phyloP scores from a whole-genome alignment of 768 basidiomycete species.

The Boletus tomentosulus region DNA sequence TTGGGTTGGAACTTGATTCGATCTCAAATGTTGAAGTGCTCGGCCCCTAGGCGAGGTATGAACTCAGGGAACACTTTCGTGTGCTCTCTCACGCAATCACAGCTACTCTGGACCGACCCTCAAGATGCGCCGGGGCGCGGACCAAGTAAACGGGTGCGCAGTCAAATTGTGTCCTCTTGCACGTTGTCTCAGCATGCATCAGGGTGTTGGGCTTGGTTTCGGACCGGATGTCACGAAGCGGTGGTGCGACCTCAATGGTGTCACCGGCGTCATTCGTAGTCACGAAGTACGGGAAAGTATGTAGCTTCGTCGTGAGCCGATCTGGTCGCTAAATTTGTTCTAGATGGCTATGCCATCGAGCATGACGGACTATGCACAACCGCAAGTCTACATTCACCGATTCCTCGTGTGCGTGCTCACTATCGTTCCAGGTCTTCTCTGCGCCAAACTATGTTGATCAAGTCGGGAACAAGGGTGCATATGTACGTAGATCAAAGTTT shows the following conservation, averaged over 20 bases:
- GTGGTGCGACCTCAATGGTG: constrained; percentile 85
- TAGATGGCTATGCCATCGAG: constrained; percentile 92
- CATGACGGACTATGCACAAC: constrained; percentile 95
- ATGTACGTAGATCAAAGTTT: constrained; percentile 46
- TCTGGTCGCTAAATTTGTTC: constrained; percentile 4
- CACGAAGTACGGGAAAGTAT: constrained; percentile 93
- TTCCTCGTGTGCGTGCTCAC: constrained; percentile 10
- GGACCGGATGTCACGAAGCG: constrained; percentile 89
- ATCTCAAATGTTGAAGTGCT: constrained; percentile 5
- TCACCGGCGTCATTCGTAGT: constrained; percentile 87
- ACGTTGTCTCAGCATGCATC: constrained; percentile 14
- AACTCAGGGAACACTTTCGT: not conserved
- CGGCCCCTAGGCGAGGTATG: constrained; percentile 55
- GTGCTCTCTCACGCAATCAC: constrained; percentile 11
- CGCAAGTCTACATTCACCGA: constrained; percentile 36
- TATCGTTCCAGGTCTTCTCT: constrained; percentile 66
- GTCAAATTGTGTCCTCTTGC: constrained; percentile 1
- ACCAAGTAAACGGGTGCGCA: constrained; percentile 89
- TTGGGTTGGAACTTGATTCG: constrained; percentile 2
- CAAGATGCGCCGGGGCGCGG: constrained; percentile 86
- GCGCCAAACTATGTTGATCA: constrained; percentile 96
- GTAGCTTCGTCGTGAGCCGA: constrained; percentile 17
- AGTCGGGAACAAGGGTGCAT: constrained; percentile 88
- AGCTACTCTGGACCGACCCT: constrained; percentile 96
- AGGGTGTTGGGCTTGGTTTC: constrained; percentile 95